These are phyloP conservation scores for Talaromyces sp. DNA, from an alignment of 2,329 filamentous ascomycete genomes.

Conservation along the genomic window DNA sequence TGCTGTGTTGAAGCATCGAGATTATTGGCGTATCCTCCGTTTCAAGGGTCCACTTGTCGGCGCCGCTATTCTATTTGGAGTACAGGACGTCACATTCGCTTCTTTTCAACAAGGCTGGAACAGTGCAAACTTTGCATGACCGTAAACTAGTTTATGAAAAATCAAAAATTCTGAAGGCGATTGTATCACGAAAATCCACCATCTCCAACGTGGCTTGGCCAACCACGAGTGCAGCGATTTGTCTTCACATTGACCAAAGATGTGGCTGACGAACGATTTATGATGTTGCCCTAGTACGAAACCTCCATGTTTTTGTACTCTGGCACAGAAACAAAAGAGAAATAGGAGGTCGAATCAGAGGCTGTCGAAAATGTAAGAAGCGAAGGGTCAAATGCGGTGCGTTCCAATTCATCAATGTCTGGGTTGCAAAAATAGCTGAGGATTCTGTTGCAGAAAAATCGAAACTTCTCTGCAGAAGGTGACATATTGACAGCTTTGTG, in stretches of 20 bases:
- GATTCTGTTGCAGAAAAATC: neutral
- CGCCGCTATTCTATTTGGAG: neutral
- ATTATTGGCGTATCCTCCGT: too few species aligned
- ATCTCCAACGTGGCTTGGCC: neutral
- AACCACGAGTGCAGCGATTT: neutral
- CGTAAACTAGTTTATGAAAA: too few species aligned
- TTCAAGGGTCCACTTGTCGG: neutral
- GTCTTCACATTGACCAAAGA: too few species aligned
- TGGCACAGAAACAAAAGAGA: neutral
- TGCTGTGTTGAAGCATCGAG: too few species aligned
- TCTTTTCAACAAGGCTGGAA: too few species aligned
- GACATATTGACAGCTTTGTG: neutral
- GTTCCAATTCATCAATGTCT: neutral
- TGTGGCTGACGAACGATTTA: too few species aligned
- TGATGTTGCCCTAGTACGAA: too few species aligned
- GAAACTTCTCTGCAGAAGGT: neutral
- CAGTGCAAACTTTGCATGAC: too few species aligned
- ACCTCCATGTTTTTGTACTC: too few species aligned
- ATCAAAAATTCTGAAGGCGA: too few species aligned
- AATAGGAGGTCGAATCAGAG: neutral
- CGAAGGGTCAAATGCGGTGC: neutral
- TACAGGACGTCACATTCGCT: neutral
- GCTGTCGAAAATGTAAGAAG: neutral
- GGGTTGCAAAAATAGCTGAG: neutral
- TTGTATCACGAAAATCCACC: neutral